Conservation (phyloP, 2,329 filamentous ascomycete species). For the Ilyonectria robusta region DNA sequence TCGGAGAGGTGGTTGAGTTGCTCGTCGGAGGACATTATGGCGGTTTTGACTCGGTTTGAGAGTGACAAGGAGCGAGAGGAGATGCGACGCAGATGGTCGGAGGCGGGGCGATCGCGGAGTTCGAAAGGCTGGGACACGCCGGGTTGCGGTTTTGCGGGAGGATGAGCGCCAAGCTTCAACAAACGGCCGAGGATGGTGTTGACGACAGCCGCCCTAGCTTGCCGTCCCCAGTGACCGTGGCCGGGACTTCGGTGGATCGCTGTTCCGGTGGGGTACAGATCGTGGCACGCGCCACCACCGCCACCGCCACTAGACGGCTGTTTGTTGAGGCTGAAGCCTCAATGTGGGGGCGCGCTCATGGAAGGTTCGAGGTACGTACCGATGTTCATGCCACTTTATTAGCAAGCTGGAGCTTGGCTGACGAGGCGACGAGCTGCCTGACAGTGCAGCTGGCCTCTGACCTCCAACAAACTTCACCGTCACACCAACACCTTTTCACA, state of each 20-base stretch:
- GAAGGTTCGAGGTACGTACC: conserved; percentile 31
- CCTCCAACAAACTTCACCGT: conserved; percentile 9
- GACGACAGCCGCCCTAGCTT: conserved; percentile 29
- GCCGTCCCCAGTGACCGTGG: conserved; percentile 33
- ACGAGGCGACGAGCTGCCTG: conserved; percentile 50
- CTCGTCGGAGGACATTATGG: conserved; percentile 68
- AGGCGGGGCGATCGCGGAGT: neutral
- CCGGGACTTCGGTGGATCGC: conserved; percentile 48
- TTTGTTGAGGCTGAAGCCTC: neutral
- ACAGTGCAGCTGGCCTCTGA: conserved; percentile 8
- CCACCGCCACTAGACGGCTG: conserved; percentile 34
- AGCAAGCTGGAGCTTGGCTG: conserved; percentile 46
- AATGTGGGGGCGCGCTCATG: conserved; percentile 4
- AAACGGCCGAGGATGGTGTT: conserved; percentile 40
- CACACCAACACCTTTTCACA: neutral
- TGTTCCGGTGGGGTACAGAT: conserved; percentile 49
- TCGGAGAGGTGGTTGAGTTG: conserved; percentile 72
- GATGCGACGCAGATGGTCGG: neutral
- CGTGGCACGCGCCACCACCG: conserved; percentile 36
- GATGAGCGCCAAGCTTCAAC: conserved; percentile 25
- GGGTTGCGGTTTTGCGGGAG: conserved; percentile 10
- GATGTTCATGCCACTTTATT: conserved; percentile 20
- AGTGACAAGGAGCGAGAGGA: neutral
- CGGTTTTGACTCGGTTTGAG: conserved; percentile 2
- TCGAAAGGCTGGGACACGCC: neutral